Evolutionary conservation across 1,284 basidiomycete genomes (phyloP), one percentile per base, ranked within the genome.

Genomic region (Chalciporus sp.): DNA sequence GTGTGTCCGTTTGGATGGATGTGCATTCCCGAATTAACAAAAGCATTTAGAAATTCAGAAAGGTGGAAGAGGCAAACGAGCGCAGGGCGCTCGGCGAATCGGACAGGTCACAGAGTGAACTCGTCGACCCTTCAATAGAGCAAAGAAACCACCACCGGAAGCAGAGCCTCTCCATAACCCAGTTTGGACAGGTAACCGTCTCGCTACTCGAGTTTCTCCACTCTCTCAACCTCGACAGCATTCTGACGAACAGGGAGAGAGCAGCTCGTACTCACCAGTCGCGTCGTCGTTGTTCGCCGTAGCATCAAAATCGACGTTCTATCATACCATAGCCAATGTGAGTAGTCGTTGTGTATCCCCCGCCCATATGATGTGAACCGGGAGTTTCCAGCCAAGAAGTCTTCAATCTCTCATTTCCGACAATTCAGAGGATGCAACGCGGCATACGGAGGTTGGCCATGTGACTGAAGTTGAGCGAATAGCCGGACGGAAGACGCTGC

Each of bases 381-480:
- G 49, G 49, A 33, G 52, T 58, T 48, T 31, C 42, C 57, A 82
- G 77, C 76, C 78, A 48, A 74, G 69, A 52, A 82, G 80, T 60
- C 74, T 72, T 23, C 77, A 78, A 58, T 84, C 83, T 6, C 73
- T 85, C 55, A 77, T 75, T 16, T 82, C 80, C 37, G 72, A 68
- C 10, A 69, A 65, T 4, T 73, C 74, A 17, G 72, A 53, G 42
- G 63, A 74, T 49, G 75, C 71, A 28, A 60, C 70, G 49, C 72
- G 68, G 12, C 71, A 75, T 43, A 60, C 52, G 16, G 76, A 78
- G 48, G 81, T 84, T 54, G 72, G 76, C 55, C 77, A 80, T 54
- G 78, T 84, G 51, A 84, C 82, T 4, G 81, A 81, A 58, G 76
- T 87, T 61, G 76, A 79, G 52, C 78, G 77, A 56, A 84, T 85